Evolutionary conservation across 257 asterid species (phyloP), one percentile per base, ranked within the genome.

Genomic region (Catharanthus roseus): DNA sequence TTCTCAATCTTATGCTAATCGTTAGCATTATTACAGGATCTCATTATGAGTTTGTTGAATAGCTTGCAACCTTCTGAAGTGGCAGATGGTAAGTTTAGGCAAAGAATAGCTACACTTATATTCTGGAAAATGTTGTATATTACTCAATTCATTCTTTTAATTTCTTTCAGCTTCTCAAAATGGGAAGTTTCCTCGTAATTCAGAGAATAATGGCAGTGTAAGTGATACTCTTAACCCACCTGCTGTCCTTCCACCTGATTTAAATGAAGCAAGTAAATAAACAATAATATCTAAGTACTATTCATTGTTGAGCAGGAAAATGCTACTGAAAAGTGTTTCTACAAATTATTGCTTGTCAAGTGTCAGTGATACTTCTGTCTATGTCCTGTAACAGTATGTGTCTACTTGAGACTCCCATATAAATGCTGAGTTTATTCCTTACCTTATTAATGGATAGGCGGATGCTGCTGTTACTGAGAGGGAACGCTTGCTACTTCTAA

Each of bases 191-290:
- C 90, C 92, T 78, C 95, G 87, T 71, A 85, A 78, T 63, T 75
- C 85, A 50, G 97, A 95, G 81, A 85, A 68, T 77, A 95, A 95
- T 76, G 99, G 95, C 87, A 81, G 71, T 47, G 99, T 93, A 84
- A 83, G 99, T 78, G 50, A 67, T 75, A 42, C 47, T 21, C 67
- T 62, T 34, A n/a, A n/a, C 12, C 42, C 13, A 42, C 12, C 12
- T 26, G 33, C 24, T 19, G 64, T 19, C 64, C 3, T 57, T 5
- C 7, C 8, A 26, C 64, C 38, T 26, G 38, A 57, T 57, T 12
- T 6, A 7, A 19, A 34, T 21, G 26, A 23, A 55, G 10, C 34
- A 55, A 55, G 34, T 26, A 28, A 54, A 33, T 2, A 15, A 57
- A 5, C 28, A 19, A 12, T n/a, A n/a, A n/a, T n/a, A n/a, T n/a